Evolutionary conservation across 306 rosid species (phyloP).

Genomic region (Prunus persica): Prunus_persica_NCBIv2 NC_034012.1:13772501-13773000

Average conservation of each 20-base stretch:
- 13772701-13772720: slow-evolving; percentile 8
- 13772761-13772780: not conserved
- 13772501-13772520: slow-evolving; percentile 20
- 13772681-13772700: slow-evolving; percentile 10
- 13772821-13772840: slow-evolving; percentile 13
- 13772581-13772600: slow-evolving; percentile 94
- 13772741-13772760: slow-evolving; percentile 6
- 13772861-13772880: not conserved
- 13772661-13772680: slow-evolving; percentile 3
- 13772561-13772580: slow-evolving; percentile 94
- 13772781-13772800: slow-evolving; percentile 4
- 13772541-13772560: slow-evolving; percentile 88
- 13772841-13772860: slow-evolving; percentile 1
- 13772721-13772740: slow-evolving; percentile 15
- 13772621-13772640: slow-evolving; percentile 15
- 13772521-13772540: slow-evolving; percentile 65
- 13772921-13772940: not conserved
- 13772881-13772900: not conserved
- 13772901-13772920: not conserved
- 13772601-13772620: slow-evolving; percentile 84
- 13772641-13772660: not conserved
- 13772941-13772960: not conserved
- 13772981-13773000: not conserved
- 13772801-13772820: slow-evolving; percentile 1
- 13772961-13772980: not conserved